Conservation (phyloP, 192 early-diverging fungal species). For the Linnemannia elongata region DNA sequence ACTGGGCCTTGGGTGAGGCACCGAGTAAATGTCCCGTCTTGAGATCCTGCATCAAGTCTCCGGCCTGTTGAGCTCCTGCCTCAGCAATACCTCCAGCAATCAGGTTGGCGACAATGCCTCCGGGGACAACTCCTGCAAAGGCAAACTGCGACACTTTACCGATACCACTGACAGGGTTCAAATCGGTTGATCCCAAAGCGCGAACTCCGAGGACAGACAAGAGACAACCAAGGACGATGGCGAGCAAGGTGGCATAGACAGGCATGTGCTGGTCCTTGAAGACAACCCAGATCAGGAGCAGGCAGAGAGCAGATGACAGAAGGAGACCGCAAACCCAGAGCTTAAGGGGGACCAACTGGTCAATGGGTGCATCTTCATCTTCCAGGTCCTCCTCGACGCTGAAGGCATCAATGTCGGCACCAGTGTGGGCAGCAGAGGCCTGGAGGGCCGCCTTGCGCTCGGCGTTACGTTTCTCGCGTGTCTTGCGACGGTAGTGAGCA, state of each 20-base stretch:
- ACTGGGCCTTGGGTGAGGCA: constrained; percentile 90
- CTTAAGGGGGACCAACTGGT: constrained; percentile 72
- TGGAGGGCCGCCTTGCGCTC: constrained; percentile 30
- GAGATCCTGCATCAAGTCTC: constrained; percentile 81
- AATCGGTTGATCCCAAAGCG: constrained; percentile 84
- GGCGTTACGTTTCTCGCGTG: constrained; percentile 19
- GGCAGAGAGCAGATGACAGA: constrained; percentile 70
- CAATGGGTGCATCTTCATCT: constrained; percentile 64
- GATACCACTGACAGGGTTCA: constrained; percentile 88
- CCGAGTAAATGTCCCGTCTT: constrained; percentile 90
- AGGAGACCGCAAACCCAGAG: constrained; percentile 75
- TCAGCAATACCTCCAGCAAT: constrained; percentile 85
- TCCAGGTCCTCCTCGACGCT: constrained; percentile 22
- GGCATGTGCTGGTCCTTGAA: constrained; percentile 74
- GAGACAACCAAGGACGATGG: constrained; percentile 80
- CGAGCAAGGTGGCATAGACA: constrained; percentile 75
- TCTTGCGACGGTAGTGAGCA: constrained; percentile 57
- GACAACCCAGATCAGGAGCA: constrained; percentile 71
- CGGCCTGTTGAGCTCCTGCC: constrained; percentile 67
- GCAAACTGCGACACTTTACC: constrained; percentile 89
- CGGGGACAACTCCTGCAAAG: constrained; percentile 83
- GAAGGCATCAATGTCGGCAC: constrained; percentile 29
- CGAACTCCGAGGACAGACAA: constrained; percentile 85
- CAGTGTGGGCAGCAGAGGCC: constrained; percentile 34
- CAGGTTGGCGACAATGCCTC: constrained; percentile 79